Evolutionary conservation across 2,329 filamentous ascomycete genomes (phyloP).

Genomic region (Penicillium sp.): DNA sequence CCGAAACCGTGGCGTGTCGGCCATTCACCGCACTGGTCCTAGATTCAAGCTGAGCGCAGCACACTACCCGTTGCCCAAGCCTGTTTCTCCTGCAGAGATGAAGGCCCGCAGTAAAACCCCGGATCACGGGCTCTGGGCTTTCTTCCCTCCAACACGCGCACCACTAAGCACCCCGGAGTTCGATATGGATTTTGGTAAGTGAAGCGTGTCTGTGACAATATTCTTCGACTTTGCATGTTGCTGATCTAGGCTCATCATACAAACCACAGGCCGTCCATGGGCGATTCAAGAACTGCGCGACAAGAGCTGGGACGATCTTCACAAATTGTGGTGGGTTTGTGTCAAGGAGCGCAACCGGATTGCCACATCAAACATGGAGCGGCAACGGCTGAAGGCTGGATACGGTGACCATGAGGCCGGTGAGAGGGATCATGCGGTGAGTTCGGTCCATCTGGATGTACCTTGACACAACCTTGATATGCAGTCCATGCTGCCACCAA

Average conservation of each 20-base stretch:
- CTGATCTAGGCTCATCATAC: neutral
- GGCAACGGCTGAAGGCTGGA: constrained; percentile 63
- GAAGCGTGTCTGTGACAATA: neutral
- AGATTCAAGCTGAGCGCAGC: constrained; percentile 71
- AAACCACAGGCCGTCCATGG: constrained; percentile 68
- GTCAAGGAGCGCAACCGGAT: constrained; percentile 86
- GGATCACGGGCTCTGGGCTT: constrained; percentile 86
- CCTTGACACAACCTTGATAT: neutral
- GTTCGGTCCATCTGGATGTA: constrained; percentile 30
- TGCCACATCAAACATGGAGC: constrained; percentile 70
- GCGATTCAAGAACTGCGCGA: constrained; percentile 76
- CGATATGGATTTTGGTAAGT: constrained; percentile 64
- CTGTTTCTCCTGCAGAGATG: constrained; percentile 58
- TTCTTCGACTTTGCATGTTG: neutral
- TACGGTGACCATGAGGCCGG: constrained; percentile 70
- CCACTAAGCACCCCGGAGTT: constrained; percentile 70
- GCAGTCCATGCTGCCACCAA: too few relatives aligned
- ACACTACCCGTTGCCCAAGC: constrained; percentile 68
- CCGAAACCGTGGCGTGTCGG: constrained; percentile 75
- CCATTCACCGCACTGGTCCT: constrained; percentile 72
- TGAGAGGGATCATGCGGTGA: constrained; percentile 64
- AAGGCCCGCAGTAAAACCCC: constrained; percentile 55
- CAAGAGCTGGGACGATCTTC: constrained; percentile 92
- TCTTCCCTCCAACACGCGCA: constrained; percentile 72
- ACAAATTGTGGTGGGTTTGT: constrained; percentile 92